Evolutionary conservation across 306 rosid species (phyloP).

Genomic region (Rubus idaeus): DNA sequence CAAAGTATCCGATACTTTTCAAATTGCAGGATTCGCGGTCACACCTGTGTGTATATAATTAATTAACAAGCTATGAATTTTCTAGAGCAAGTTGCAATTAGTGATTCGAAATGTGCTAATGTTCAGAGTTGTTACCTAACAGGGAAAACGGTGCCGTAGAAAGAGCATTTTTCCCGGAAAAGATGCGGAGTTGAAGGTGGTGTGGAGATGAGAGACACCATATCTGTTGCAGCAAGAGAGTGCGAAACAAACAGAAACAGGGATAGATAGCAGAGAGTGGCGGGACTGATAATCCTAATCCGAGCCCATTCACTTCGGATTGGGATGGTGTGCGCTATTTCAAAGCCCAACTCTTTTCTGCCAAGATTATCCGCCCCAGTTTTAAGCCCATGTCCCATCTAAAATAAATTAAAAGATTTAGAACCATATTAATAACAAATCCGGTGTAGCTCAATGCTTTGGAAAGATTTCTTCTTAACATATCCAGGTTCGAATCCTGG

Average conservation of each 20-base stretch:
- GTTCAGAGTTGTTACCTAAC: conserved; percentile 10
- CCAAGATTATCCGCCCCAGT: too few species aligned
- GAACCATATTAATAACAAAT: background rate
- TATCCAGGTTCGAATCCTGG: background rate
- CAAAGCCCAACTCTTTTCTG: background rate
- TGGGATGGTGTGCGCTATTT: too few species aligned
- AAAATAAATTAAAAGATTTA: too few species aligned
- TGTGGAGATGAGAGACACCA: conserved; percentile 26
- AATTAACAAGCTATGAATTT: background rate
- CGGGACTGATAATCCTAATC: background rate
- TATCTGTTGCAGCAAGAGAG: background rate
- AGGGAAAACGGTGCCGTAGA: conserved; percentile 14
- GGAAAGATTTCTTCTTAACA: background rate
- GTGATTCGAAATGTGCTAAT: background rate
- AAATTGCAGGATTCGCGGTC: background rate
- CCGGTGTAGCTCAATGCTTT: background rate
- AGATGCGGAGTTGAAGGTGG: conserved; percentile 23
- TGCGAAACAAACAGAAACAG: background rate
- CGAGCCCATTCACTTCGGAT: background rate
- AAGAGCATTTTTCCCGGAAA: background rate
- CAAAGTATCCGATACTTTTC: background rate
- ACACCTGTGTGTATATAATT: conserved; percentile 14
- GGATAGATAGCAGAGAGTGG: background rate
- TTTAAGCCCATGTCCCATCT: background rate
- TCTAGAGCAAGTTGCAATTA: background rate